Evolutionary conservation across 2,329 filamentous ascomycete genomes (phyloP), one percentile per base, ranked within the genome.

Genomic region (Stagonosporopsis tanaceti): DNA sequence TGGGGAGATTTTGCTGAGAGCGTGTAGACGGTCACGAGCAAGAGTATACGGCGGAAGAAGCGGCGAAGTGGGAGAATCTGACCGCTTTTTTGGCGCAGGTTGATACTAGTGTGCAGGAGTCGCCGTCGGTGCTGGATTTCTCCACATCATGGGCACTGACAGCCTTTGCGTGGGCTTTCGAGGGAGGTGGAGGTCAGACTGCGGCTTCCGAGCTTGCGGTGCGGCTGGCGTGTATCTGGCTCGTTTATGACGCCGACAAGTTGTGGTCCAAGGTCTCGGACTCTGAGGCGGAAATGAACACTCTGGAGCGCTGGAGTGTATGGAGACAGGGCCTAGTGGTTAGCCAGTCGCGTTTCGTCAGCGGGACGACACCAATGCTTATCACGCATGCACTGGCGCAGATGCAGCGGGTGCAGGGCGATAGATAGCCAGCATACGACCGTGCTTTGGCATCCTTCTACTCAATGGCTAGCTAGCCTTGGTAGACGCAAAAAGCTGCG

Each of bases 41-140:
- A 9, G 45, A 53, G 12, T 51, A 50, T 14, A 62, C 50, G 11
- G 44, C 46, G 24, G 42, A 59, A 34, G 39, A 60, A 40, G 40
- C 27, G 2, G 30, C 42, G 22, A 41, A 44, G 15, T 60, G 47
- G 53, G 57, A 60, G 17, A 62, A 58, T 17, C 47, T 50, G 17
- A 60, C 56, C 11, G 53, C 57, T 11, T 62, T 62, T n/a, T 53
- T 60, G 15, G 57, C 57, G 15, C 57, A 60, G 22, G 24, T 58
- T 9, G 60, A 62, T 35, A 47, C 57, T 17, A 53, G 41, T 38
- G 42, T 45, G 12, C 15, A 15, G 34, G 57, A 60, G 2, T 35
- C 57, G 9, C 32, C 53, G 7, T 47, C 57, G 1, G 27, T 53
- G 3, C 28, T 62, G 14, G 35, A 58, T 14, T 60, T 53, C 9